Evolutionary conservation across 306 rosid species (phyloP).

Genomic region (Herpetospermum pedunculosum): DNA sequence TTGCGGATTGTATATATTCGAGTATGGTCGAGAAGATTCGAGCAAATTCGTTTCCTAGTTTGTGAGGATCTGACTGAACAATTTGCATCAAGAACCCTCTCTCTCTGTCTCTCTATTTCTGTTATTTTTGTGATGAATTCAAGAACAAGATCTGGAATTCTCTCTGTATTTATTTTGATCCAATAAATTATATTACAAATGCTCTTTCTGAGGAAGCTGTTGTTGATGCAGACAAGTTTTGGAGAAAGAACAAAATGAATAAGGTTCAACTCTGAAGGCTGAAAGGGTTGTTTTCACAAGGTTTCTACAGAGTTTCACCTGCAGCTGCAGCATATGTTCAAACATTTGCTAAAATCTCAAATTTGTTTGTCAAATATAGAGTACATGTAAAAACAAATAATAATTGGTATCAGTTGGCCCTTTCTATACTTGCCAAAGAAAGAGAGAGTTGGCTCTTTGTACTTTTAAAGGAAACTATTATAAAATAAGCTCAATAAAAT

Average conservation of each 20-base stretch:
- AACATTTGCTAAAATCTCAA: neutral
- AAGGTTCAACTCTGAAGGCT: neutral
- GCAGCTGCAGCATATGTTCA: neutral
- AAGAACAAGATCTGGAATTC: slow-evolving; percentile 7
- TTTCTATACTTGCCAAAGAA: neutral
- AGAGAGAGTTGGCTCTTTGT: neutral
- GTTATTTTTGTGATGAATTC: slow-evolving; percentile 2
- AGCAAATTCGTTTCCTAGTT: neutral
- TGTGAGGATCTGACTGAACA: neutral
- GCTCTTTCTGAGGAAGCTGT: neutral
- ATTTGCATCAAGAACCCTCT: neutral
- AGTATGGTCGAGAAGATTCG: neutral
- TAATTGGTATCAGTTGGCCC: neutral
- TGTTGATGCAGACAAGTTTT: neutral
- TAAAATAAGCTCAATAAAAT: too few relatives aligned
- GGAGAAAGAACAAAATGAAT: neutral
- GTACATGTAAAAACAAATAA: neutral
- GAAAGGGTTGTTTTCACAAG: neutral
- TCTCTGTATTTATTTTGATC: slow-evolving; percentile 3
- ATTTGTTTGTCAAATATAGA: neutral
- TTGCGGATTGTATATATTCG: slow-evolving; percentile 1
- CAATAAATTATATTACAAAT: neutral
- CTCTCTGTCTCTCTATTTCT: neutral
- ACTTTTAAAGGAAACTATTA: neutral
- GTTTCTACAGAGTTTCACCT: neutral